A percentile compares a stretch with the other conserved stretches of the same genome.
Conservation (phyloP, 305 asterid species). For the Ajuga reptans region DNA sequence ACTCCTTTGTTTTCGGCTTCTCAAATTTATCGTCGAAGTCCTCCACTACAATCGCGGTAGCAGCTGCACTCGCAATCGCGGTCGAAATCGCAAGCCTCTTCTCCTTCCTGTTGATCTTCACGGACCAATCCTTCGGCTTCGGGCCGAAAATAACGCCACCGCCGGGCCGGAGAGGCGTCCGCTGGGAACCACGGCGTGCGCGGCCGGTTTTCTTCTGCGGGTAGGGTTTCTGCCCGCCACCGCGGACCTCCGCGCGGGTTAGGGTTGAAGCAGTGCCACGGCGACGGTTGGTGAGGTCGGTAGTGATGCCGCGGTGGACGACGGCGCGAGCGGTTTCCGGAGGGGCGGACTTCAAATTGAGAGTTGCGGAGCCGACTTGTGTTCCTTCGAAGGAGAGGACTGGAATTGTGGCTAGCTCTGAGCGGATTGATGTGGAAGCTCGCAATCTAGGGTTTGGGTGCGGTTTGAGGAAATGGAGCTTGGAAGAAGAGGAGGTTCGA, state of each 20-base stretch:
- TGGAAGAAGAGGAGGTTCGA: conserved; percentile 28
- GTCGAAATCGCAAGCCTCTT: conserved; percentile 78
- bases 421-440: conserved; percentile 24
- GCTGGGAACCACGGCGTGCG: conserved; percentile 82
- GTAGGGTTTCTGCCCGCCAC: conserved; percentile 82
- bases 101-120: conserved; percentile 80
- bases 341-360: conserved; percentile 66
- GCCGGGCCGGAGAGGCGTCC: conserved; percentile 91
- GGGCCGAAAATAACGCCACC: conserved; percentile 95
- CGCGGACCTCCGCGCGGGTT: conserved; percentile 86
- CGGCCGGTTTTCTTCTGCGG: conserved; percentile 83
- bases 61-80: conserved; percentile 63
- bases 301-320: conserved; percentile 85
- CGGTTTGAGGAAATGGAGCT: conserved; percentile 32
- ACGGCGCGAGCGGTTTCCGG: conserved; percentile 87
- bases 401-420: conserved; percentile 62
- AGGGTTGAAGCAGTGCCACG: conserved; percentile 95
- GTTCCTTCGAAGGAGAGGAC: conserved; percentile 69
- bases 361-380: conserved; percentile 65
- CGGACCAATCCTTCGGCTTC: conserved; percentile 87
- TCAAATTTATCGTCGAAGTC: conserved; percentile 71
- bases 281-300: conserved; percentile 87
- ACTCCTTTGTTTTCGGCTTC: conserved; percentile 78
- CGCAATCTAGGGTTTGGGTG: conserved; percentile 20
- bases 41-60: conserved; percentile 62